Evolutionary conservation across 805 yeast genomes (phyloP).

Genomic region (Starmerella davenportii): DNA sequence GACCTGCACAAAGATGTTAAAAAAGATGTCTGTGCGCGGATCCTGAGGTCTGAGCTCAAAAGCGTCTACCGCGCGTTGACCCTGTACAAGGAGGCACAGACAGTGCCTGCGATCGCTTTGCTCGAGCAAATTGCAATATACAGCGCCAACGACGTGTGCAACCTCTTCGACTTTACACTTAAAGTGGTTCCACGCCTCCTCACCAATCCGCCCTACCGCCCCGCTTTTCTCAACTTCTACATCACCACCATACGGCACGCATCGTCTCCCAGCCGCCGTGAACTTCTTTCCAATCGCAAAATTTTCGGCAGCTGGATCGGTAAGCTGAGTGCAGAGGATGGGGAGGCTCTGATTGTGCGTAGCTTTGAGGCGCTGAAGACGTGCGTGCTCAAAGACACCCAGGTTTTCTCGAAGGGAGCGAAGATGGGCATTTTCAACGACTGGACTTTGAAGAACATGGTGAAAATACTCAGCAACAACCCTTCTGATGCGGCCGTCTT

Average conservation of each 20-base stretch:
- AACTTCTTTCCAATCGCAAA: slow-evolving; percentile 36
- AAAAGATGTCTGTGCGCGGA: slow-evolving; percentile 29
- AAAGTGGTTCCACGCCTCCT: slow-evolving; percentile 45
- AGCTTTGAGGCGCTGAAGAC: slow-evolving; percentile 33
- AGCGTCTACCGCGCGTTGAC: slow-evolving; percentile 51
- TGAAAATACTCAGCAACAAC: slow-evolving; percentile 31
- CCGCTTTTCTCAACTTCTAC: slow-evolving; percentile 45
- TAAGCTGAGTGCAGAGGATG: slow-evolving; percentile 36
- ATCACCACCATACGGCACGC: slow-evolving; percentile 32
- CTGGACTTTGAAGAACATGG: slow-evolving; percentile 42
- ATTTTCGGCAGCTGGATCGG: slow-evolving; percentile 54
- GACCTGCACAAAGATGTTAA: slow-evolving; percentile 4
- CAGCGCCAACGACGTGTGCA: slow-evolving; percentile 34
- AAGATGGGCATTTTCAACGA: slow-evolving; percentile 68
- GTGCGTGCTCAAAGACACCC: slow-evolving; percentile 38
- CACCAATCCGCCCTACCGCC: slow-evolving; percentile 39
- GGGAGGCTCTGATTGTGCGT: slow-evolving; percentile 25
- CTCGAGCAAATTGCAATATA: slow-evolving; percentile 35
- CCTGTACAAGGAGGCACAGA: slow-evolving; percentile 36
- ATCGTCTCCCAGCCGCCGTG: slow-evolving; percentile 43
- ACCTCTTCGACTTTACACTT: slow-evolving; percentile 49
- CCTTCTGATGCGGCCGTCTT: slow-evolving; percentile 24
- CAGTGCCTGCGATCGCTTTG: slow-evolving; percentile 45
- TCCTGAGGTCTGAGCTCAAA: slow-evolving; percentile 40
- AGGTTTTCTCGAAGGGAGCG: slow-evolving; percentile 40